Percentiles rank a stretch among this genome's conserved stretches.
Conservation (phyloP, 192 early-diverging fungal genomes). For the Backusella macrospora region DNA sequence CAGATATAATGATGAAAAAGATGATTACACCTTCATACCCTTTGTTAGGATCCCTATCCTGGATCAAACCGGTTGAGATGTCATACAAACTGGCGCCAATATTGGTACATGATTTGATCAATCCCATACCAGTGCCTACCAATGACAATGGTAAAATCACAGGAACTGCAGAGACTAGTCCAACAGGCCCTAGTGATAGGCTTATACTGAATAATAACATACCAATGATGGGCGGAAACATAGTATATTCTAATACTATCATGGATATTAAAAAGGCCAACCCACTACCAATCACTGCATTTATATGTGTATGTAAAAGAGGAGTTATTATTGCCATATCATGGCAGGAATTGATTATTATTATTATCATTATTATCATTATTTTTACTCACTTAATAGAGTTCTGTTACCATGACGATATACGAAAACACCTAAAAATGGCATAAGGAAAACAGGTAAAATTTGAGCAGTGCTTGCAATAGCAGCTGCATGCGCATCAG, state of each 20-base stretch:
- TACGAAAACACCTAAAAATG: conserved; percentile 71
- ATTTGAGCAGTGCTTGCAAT: conserved; percentile 69
- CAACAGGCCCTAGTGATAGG: conserved; percentile 60
- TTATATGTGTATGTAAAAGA: background rate
- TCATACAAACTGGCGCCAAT: conserved; percentile 64
- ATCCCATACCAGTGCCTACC: conserved; percentile 63
- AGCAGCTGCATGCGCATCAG: conserved; percentile 63
- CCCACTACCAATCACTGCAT: conserved; percentile 37
- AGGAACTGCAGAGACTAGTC: conserved; percentile 59
- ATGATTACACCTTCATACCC: conserved; percentile 40
- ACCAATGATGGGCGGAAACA: conserved; percentile 54
- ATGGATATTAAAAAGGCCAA: conserved; percentile 26
- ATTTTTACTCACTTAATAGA: conserved; percentile 45
- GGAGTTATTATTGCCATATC: background rate
- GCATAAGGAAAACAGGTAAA: conserved; percentile 71
- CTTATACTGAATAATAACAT: conserved; percentile 59
- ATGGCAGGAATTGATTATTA: background rate
- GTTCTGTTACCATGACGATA: conserved; percentile 67
- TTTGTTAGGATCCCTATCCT: conserved; percentile 45
- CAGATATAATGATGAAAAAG: conserved; percentile 32
- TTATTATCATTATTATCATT: background rate
- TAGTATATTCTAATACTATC: conserved; percentile 55
- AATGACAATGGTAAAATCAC: conserved; percentile 55
- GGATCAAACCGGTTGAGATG: conserved; percentile 59
- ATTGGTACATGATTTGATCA: conserved; percentile 67